These are phyloP conservation scores for Rubus idaeus DNA, from an alignment of 306 rosid genomes.

Conservation along the genomic window DNA sequence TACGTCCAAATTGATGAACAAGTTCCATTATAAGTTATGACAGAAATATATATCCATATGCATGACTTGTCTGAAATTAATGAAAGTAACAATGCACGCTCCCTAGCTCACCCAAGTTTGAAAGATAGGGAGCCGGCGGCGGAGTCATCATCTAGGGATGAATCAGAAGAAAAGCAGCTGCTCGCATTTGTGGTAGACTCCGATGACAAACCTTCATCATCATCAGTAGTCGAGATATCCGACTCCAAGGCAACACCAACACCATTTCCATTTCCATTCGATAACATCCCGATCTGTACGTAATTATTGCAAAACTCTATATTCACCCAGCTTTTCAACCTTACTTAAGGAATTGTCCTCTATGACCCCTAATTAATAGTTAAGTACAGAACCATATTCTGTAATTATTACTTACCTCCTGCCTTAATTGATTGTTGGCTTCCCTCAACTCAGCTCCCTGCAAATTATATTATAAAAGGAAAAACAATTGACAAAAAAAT, in stretches of 20 bases:
- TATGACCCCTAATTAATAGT: background rate
- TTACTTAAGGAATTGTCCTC: background rate
- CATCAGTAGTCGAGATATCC: background rate
- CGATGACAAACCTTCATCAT: conserved; percentile 25
- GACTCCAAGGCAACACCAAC: background rate
- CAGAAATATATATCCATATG: background rate
- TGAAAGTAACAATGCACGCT: background rate
- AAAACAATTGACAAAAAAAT: background rate
- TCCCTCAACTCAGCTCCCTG: conserved; percentile 30
- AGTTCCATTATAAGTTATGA: background rate
- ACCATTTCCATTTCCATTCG: background rate
- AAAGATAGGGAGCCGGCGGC: conserved; percentile 24
- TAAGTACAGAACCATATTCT: too few species aligned
- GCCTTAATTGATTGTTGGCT: conserved; percentile 28
- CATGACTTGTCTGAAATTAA: background rate
- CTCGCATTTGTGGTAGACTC: conserved; percentile 29
- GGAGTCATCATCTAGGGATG: conserved; percentile 27
- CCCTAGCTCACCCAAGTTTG: conserved; percentile 20
- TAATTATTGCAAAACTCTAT: background rate
- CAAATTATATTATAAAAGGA: background rate
- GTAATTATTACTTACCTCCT: conserved; percentile 17
- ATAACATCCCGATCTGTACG: conserved; percentile 27
- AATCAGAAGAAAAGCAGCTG: conserved; percentile 1
- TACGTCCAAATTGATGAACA: background rate
- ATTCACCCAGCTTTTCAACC: background rate